Conservation (phyloP, 2,329 filamentous ascomycete genomes). For the Colletotrichum coccodes region DNA sequence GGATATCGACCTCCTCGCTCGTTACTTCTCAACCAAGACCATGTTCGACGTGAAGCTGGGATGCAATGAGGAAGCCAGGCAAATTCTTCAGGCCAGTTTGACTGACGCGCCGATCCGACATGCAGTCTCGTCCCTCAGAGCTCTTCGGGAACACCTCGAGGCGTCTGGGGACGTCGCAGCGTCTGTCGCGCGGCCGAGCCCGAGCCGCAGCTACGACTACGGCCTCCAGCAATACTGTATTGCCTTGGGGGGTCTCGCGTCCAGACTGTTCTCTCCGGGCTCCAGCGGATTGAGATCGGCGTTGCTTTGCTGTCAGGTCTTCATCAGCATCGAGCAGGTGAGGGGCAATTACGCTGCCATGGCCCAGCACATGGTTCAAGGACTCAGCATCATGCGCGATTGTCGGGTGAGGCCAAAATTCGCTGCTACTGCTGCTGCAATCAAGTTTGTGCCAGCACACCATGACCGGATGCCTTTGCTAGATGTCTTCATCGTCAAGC, state of each 20-base stretch:
- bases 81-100: constrained; percentile 50
- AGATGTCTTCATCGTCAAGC: constrained; percentile 54
- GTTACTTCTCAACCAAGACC: constrained; percentile 54
- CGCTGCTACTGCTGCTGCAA: constrained; percentile 26
- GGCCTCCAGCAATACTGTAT: constrained; percentile 54
- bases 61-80: constrained; percentile 50
- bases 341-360: constrained; percentile 51
- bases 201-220: constrained; percentile 34
- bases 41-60: constrained; percentile 49
- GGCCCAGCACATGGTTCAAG: constrained; percentile 53
- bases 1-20: constrained; percentile 47
- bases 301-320: constrained; percentile 56
- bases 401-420: constrained; percentile 49
- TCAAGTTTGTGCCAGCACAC: constrained; percentile 44
- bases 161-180: constrained; percentile 38
- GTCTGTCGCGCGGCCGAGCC: constrained; percentile 40
- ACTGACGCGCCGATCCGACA: constrained; percentile 48
- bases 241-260: constrained; percentile 51
- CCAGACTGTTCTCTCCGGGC: constrained; percentile 46
- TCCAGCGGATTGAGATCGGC: constrained; percentile 46
- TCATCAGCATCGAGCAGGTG: constrained; percentile 59
- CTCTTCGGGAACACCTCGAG: constrained; percentile 52
- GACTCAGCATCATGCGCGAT: constrained; percentile 55
- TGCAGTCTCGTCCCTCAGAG: constrained; percentile 50
- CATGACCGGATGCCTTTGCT: constrained; percentile 47